Evolutionary conservation across 2,329 filamentous ascomycete species (phyloP), one percentile per base, ranked within the genome.

Genomic region (Aureobasidium sp.): DNA sequence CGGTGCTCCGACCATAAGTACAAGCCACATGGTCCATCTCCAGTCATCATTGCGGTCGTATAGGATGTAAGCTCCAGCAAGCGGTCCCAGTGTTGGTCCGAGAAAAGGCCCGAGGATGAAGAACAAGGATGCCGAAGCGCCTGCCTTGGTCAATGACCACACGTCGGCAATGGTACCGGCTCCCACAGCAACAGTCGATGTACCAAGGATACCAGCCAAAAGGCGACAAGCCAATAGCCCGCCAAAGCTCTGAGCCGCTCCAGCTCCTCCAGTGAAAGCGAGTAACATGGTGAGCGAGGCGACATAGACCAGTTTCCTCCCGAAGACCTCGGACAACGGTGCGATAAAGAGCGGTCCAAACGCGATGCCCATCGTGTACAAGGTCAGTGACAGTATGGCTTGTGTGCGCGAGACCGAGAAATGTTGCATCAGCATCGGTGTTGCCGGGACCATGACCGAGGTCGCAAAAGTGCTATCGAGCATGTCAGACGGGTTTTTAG

Each of bases 271-370:
- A 7, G 35, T 38, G 16, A 38, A 38, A 8, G 19, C 21, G 8
- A 45, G 24, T 56, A 75, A 72, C 4, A 76, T 78, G 3, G 80
- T 79, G 6, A 81, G 85, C 41, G 80, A 76, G 4, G 78, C 83
- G 58, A 88, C 67, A 55, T 83, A 83, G 64, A 90, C 88, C 19
- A 86, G 66, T 29, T 79, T 74, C 24, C 87, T 79, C 32, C 87
- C 87, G 60, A 76, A 80, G 32, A 86, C 72, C 69, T 91, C 87
- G 2, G 83, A 86, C 4, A 90, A 70, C 1, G 86, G 86, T 2
- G 85, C 86, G 74, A 84, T 87, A 19, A 90, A 72, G 0, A 80
- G 79, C 1, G 86, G 86, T 0, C 85, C 86, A 85, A 80, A 5
- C 1, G 83, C 86, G 41, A 88, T 84, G 1, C 68, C 69, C 6